Base-by-base conservation (phyloP, 2,329 filamentous ascomycete species). In the Clonostachys byssicola region DNA sequence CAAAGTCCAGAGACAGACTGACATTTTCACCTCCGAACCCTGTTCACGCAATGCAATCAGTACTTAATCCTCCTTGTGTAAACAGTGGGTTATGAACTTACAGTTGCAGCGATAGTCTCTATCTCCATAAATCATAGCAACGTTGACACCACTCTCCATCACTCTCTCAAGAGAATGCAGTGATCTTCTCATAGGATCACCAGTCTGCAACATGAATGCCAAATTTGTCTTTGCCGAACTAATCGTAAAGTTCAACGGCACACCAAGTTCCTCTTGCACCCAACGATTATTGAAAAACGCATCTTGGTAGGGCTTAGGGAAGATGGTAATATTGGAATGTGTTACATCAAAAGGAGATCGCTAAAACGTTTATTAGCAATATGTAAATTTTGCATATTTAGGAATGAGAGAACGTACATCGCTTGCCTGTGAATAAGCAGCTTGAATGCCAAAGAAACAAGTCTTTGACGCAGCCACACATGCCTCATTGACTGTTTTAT, bases 51-150 rank as follows among this genome's bases (percentile, higher is more conserved):
- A n/a, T n/a, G 8, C 36, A 39, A 18, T 39, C 36, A 39, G 23
- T 30, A 30, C 10, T 9, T 9, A 30, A 30, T 30, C 23, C 23
- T 30, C 9, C 23, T 9, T 30, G 9, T 30, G 23, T 30, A 3
- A 30, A 30, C 10, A 9, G 9, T 30, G 23, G 23, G 9, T 12
- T 39, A 5, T 39, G 8, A 18, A 50, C 57, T 84, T 68, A 60
- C 84, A 83, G 55, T 80, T 80, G 59, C 78, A 82, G 49, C 77
- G 72, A 52, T 77, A 81, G 58, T 83, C 79, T 44, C 75, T 65
- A 55, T 82, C 78, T 14, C 78, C 78, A 59, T 91, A 88, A 44
- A 89, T 75, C 47, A 92, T 65, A 2, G 83, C 83, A n/a, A 92
- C 79, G 12, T 80, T 81, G 8, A 89, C 77, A 30, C 81, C 83